Evolutionary conservation across 1,284 basidiomycete species (phyloP).

Genomic region (Puccinia triticina): DNA sequence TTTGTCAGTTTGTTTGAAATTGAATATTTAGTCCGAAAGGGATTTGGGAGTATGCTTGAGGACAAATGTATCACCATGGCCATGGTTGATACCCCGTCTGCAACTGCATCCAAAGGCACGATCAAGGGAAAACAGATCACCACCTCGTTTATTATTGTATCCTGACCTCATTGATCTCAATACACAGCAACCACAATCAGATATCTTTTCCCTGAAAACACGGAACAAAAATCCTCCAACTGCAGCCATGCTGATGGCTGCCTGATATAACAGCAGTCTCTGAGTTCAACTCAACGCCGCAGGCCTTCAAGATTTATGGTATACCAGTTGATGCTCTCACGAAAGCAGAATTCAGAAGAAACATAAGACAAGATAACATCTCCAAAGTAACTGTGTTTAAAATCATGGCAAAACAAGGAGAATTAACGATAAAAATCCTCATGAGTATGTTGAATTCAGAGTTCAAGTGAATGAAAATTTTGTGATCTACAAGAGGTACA

Average conservation of each 20-base stretch:
- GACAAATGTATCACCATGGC: not conserved
- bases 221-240: not conserved
- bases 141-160: not conserved
- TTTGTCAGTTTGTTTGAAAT: not conserved
- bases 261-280: not conserved
- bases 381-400: too few species aligned
- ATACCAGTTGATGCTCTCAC: too few species aligned
- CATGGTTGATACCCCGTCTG: slow-evolving; percentile 15
- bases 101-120: not conserved
- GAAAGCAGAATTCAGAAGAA: too few species aligned
- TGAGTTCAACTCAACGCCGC: not conserved
- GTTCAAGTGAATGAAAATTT: too few species aligned
- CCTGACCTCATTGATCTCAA: slow-evolving; percentile 2
- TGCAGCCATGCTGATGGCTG: not conserved
- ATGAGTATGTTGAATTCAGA: too few species aligned
- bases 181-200: not conserved
- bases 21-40: not conserved
- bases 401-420: too few species aligned
- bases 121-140: slow-evolving; percentile 6
- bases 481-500: too few species aligned
- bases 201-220: slow-evolving; percentile 2
- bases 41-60: not conserved
- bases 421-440: too few species aligned
- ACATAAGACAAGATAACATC: too few species aligned
- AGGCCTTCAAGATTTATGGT: not conserved